phyloP scores from a whole-genome alignment of 164 flowering plant genomes.

The Tetracentron sinense region DNA sequence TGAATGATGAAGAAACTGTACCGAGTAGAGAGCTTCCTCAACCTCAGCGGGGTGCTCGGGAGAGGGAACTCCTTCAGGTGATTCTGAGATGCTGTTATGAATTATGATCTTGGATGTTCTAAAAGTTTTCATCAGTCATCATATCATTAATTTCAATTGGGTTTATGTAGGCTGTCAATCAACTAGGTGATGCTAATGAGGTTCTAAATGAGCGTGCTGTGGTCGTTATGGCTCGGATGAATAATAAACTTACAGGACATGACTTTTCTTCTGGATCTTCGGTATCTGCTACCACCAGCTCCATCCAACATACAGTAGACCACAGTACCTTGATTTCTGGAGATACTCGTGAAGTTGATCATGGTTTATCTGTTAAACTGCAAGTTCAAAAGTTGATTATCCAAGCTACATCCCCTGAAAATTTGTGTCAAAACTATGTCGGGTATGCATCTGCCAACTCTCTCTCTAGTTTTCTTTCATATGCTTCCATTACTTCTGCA shows the following conservation, averaged over 20 bases:
- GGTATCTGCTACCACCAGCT: constrained; percentile 29
- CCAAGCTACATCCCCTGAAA: constrained; percentile 91
- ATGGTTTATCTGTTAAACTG: constrained; percentile 78
- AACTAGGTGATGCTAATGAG: constrained; percentile 98
- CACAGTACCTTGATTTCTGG: constrained; percentile 54
- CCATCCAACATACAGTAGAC: constrained; percentile 58
- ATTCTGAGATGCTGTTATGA: not conserved
- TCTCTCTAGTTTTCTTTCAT: not conserved
- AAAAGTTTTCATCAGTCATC: not conserved
- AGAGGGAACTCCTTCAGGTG: constrained; percentile 95
- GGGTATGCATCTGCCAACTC: constrained; percentile 54
- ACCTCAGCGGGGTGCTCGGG: constrained; percentile 85
- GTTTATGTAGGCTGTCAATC: constrained; percentile 77
- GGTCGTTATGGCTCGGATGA: constrained; percentile 97
- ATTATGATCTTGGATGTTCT: not conserved
- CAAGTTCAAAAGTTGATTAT: constrained; percentile 88
- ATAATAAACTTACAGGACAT: constrained; percentile 93
- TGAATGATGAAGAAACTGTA: constrained; percentile 67
- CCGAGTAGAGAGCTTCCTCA: constrained; percentile 60
- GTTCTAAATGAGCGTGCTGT: constrained; percentile 94
- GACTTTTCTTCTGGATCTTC: constrained; percentile 68
- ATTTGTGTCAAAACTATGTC: constrained; percentile 93
- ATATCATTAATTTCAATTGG: constrained; percentile 1
- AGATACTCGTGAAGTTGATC: constrained; percentile 86
- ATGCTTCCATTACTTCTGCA: not conserved